These are phyloP conservation scores for Amanita fuliginea DNA, from an alignment of 768 basidiomycete species.

Conservation along the genomic window DNA sequence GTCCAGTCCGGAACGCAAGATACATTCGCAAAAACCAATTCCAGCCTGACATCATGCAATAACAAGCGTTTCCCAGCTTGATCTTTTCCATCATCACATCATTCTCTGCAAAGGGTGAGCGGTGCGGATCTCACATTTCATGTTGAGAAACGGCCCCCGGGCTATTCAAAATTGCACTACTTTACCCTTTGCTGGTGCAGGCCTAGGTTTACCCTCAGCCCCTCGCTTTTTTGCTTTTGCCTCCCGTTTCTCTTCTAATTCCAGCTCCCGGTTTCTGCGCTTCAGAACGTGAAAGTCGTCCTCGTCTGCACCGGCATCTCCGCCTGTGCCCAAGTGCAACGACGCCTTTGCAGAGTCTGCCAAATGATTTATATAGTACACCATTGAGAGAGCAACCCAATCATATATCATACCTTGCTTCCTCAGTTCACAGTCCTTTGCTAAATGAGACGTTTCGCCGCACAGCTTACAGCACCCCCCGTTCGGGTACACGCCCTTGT, in stretches of 20 bases:
- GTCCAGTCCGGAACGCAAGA: background rate
- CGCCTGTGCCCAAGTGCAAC: constrained; percentile 31
- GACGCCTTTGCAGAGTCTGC: constrained; percentile 27
- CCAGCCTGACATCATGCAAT: background rate
- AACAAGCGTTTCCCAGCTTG: background rate
- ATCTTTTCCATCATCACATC: too few relatives aligned
- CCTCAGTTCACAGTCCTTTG: constrained; percentile 67
- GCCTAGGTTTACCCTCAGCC: constrained; percentile 31
- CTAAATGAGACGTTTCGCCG: constrained; percentile 74
- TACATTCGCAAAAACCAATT: background rate
- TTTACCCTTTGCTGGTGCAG: background rate
- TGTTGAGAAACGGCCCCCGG: too few relatives aligned
- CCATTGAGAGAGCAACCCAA: background rate
- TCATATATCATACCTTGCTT: constrained; percentile 33
- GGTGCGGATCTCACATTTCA: too few relatives aligned
- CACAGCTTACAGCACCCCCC: constrained; percentile 89
- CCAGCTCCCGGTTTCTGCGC: constrained; percentile 48
- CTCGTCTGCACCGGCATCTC: constrained; percentile 75
- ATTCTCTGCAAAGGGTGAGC: too few relatives aligned
- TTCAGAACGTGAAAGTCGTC: constrained; percentile 87
- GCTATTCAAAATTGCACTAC: background rate
- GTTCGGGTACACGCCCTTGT: constrained; percentile 80
- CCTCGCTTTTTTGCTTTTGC: constrained; percentile 26
- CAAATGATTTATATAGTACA: constrained; percentile 5
- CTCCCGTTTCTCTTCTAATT: constrained; percentile 43